Base-by-base conservation (phyloP, 1,284 basidiomycete genomes). In the Pascua sp. region DNA sequence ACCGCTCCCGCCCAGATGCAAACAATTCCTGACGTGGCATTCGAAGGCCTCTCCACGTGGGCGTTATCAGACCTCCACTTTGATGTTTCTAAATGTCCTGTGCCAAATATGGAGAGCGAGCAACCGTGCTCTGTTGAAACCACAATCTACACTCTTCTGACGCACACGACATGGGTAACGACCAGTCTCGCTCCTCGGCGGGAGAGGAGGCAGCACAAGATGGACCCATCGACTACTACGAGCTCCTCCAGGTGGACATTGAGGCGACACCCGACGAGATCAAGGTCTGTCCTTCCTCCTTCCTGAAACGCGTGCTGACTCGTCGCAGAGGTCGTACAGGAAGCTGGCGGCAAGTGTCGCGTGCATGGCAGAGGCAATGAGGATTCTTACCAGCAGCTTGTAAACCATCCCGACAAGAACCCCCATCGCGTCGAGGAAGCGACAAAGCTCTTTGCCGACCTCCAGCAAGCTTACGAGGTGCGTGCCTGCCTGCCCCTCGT, bases 381-480 rank as follows among this genome's bases (percentile, higher is more conserved):
- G 24, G 47, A 9, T 8, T 37, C 40, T 37, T 38, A 42, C 42
- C 16, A 8, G 37, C 42, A 77, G 75, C 81, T 94, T 15, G 78
- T 89, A 15, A 89, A 94, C 73, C 91, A 94, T 73, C 90, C 91
- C 2, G 91, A 94, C 75, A 94, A 93, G 76, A 94, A 94, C 67
- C 82, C 85, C 37, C 81, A 86, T 57, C 84, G 93, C 67, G 77
- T 89, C 5, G 91, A 96, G 65, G 89, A 85, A 45, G 88, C 96
- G 0, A 98, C 93, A 0, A 82, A 88, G 67, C 84, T 87, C 18
- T 99, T 99, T 74, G 87, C 92, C 11, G 80, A 85, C 47, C 79
- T 98, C 13, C 94, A 97, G 68, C 90, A 94, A 67, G 95, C 95
- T 0, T 98, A 97, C 71, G 95, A 98, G 82, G 93, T 87, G 57